Percentiles rank a stretch among this genome's conserved stretches.
phyloP scores from a whole-genome alignment of 164 flowering plant species.

The Chimonanthus praecox region DNA sequence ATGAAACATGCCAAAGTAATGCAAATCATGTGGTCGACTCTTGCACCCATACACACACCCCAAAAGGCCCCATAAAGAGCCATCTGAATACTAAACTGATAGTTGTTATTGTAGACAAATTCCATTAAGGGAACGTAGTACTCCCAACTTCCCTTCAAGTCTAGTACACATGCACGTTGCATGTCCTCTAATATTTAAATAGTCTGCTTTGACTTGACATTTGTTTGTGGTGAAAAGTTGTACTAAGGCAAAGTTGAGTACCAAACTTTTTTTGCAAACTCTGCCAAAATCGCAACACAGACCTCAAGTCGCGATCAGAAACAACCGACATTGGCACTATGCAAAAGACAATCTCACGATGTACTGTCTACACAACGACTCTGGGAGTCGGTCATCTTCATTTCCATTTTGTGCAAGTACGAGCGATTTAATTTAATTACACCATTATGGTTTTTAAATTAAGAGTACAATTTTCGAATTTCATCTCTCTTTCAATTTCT shows the following conservation, averaged over 20 bases:
- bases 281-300: neutral
- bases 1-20: too few relatives aligned
- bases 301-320: neutral
- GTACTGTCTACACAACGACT: neutral
- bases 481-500: too few relatives aligned
- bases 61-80: too few relatives aligned
- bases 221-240: neutral
- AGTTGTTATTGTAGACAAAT: neutral
- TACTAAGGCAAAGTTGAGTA: neutral
- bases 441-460: too few relatives aligned
- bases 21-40: too few relatives aligned
- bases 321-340: neutral
- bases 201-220: neutral
- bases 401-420: too few relatives aligned
- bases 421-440: too few relatives aligned
- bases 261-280: neutral
- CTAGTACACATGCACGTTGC: neutral
- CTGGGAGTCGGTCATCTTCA: neutral
- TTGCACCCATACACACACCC: too few relatives aligned
- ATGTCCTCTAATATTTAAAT: constrained; percentile 4
- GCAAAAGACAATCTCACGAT: neutral
- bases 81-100: neutral
- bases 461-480: too few relatives aligned
- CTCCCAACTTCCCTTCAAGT: constrained; percentile 6
- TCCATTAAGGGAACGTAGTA: neutral